Evolutionary conservation across 495 filamentous ascomycete genomes (phyloP), one percentile per base, ranked within the genome.

Genomic region (Tuber umbilicatum): DNA sequence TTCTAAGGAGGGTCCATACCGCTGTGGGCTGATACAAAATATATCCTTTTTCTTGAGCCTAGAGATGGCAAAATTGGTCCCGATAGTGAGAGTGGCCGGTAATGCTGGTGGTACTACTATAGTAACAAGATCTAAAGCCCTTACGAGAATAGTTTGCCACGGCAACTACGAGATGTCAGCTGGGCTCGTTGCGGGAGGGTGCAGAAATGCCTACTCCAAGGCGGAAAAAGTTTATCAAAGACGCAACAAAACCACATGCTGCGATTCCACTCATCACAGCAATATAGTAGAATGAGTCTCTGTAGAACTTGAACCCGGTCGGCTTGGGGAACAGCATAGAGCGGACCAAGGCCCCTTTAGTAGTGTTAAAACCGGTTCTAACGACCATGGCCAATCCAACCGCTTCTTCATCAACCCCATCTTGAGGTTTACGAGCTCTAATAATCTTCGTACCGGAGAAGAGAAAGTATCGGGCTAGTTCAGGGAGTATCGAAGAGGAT

Each of bases 241-340:
- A 97, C 9, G 90, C 93, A 39, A 93, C 84, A 82, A 99, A 99
- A 2, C 96, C 96, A 71, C 97, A 81, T 69, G 90, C 81, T 39
- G 96, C 96, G 76, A 99, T 90, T n/a, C 89, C 83, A 68, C 87
- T 94, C 96, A 99, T 98, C 45, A 99, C 96, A 9, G 92, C 94
- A 75, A 99, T 97, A 81, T 98, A 99, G 38, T 94, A 90, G 81
- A 99, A 99, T 5, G 96, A 97, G 82, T 99, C 96, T 27, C 93
- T 88, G 81, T 99, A 98, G 81, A 99, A 98, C 79, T 95, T 97
- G 87, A 99, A 98, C 1, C 93, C 94, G 37, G 94, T 96, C 0
- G 96, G 96, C 80, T 97, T 98, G 0, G 96, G 96, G 82, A 99
- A 98, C 41, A 99, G 89, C 94, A 99, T 99, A 1, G 96, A 97